These are phyloP conservation scores for Cercospora nicotianae DNA, from an alignment of 2,329 filamentous ascomycete species.

Conservation along the genomic window DNA sequence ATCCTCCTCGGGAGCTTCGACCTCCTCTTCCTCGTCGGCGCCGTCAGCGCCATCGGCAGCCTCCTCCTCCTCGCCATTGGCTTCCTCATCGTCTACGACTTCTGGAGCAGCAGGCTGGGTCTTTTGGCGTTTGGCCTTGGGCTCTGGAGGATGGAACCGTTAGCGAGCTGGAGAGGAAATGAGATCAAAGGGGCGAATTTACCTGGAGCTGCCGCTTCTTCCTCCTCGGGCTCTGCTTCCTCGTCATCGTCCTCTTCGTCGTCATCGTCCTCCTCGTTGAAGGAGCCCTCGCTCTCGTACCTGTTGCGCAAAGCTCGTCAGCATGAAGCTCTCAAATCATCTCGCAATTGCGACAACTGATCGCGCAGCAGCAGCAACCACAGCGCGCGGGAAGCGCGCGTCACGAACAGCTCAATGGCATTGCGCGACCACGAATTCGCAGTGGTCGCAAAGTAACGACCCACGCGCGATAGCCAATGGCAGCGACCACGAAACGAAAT, in stretches of 20 bases:
- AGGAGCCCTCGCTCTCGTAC: conserved; percentile 15
- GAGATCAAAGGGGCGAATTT: background rate
- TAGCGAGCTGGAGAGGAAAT: background rate
- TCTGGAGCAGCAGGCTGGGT: conserved; percentile 17
- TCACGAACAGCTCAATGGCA: background rate
- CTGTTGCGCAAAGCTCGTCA: conserved; percentile 3
- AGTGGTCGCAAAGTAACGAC: background rate
- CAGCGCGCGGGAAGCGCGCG: background rate
- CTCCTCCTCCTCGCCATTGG: conserved; percentile 1
- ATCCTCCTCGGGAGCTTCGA: conserved; percentile 35
- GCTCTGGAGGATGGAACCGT: background rate
- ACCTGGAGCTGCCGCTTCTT: conserved; percentile 23
- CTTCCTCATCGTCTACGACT: conserved; percentile 1
- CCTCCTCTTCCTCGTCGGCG: conserved; percentile 27
- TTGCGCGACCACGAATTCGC: background rate
- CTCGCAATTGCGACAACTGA: background rate
- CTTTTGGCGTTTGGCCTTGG: conserved; percentile 30
- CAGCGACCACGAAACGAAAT: background rate
- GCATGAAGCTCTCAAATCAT: background rate
- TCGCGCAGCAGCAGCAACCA: background rate
- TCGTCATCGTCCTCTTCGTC: conserved; percentile 23
- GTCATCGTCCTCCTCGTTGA: conserved; percentile 22
- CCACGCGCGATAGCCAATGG: background rate
- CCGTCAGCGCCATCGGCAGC: conserved; percentile 10
- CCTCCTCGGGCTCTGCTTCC: conserved; percentile 18